Conservation (phyloP, 176 grass and related monocot species). For the Musa itinerans region DNA sequence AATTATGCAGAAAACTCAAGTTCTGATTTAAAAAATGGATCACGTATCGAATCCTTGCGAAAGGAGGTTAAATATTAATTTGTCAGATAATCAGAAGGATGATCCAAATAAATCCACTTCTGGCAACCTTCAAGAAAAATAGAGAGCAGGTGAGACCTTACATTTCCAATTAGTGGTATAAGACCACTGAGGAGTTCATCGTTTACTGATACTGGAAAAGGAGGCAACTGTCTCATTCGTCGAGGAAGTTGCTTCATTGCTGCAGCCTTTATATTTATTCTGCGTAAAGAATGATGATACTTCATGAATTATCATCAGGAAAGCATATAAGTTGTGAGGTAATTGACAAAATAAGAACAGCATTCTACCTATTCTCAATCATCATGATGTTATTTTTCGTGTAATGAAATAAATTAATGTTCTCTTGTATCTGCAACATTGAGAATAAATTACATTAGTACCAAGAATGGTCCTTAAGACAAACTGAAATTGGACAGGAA, state of each 20-base stretch:
- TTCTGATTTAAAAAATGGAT: too few species aligned
- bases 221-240: neutral
- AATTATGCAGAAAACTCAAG: too few species aligned
- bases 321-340: neutral
- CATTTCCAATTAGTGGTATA: neutral
- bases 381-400: slow-evolving; percentile 2
- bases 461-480: neutral
- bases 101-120: neutral
- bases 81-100: too few species aligned
- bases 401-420: neutral
- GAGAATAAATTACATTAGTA: neutral
- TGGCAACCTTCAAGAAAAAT: too few species aligned
- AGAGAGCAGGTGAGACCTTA: neutral
- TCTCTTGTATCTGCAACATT: neutral
- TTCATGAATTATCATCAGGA: neutral
- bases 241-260: neutral
- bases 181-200: neutral
- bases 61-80: neutral
- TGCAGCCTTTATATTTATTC: neutral
- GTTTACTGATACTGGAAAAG: neutral
- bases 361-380: slow-evolving; percentile 5
- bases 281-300: neutral
- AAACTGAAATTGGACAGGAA: neutral
- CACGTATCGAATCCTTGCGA: too few species aligned
- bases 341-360: neutral